Conservation (phyloP, 31 red algal genomes). For the Asparagopsis taxiformis region DNA sequence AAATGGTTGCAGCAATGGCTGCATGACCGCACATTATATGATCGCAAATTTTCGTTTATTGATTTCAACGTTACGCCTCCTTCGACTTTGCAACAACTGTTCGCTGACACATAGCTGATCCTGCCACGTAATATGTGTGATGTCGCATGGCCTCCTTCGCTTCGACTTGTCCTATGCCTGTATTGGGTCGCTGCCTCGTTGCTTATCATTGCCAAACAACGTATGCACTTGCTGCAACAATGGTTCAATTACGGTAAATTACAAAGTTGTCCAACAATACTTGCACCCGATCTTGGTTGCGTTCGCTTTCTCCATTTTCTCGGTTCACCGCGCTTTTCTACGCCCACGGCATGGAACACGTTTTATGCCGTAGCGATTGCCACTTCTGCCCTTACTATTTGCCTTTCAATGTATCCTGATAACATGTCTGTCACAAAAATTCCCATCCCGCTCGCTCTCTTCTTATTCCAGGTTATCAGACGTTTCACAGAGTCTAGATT, state of each 20-base stretch:
- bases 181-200: not conserved
- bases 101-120: too few species aligned
- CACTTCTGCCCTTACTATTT: not conserved
- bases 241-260: not conserved
- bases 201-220: not conserved
- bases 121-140: too few species aligned
- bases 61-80: too few species aligned
- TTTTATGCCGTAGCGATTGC: not conserved
- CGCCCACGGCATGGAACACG: not conserved
- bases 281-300: too few species aligned
- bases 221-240: not conserved
- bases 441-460: not conserved
- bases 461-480: not conserved
- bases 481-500: not conserved
- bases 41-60: too few species aligned
- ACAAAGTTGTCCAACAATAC: not conserved
- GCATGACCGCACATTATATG: too few species aligned
- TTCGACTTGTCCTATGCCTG: not conserved
- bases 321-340: not conserved
- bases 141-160: too few species aligned
- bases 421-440: too few species aligned
- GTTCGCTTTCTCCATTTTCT: not conserved
- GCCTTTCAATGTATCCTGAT: too few species aligned
- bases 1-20: too few species aligned
- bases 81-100: too few species aligned